These are phyloP conservation scores for Talaromyces verruculosus DNA, from an alignment of 2,329 filamentous ascomycete genomes.

Conservation along the genomic window DNA sequence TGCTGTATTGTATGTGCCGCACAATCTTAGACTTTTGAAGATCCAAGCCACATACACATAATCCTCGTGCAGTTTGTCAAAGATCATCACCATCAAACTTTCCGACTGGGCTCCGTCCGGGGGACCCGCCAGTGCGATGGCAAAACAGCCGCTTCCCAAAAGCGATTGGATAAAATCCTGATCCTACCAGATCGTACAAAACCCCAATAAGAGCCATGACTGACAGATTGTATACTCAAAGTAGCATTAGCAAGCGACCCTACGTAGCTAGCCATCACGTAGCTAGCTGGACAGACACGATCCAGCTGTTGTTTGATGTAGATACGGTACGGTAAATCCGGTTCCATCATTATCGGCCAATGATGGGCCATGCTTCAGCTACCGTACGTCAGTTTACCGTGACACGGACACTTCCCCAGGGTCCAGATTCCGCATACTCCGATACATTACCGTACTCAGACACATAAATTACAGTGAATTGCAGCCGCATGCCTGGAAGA, in stretches of 20 bases:
- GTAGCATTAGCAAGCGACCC: neutral
- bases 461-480: neutral
- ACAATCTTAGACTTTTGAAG: neutral
- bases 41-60: constrained; percentile 5
- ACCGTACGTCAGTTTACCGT: neutral
- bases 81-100: constrained; percentile 9
- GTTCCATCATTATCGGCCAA: neutral
- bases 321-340: neutral
- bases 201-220: neutral
- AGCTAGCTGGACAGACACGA: no score
- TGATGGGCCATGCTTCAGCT: neutral
- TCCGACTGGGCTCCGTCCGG: constrained; percentile 3
- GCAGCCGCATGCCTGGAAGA: neutral
- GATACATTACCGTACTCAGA: neutral
- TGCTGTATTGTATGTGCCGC: neutral
- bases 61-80: constrained; percentile 2
- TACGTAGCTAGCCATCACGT: neutral
- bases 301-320: no score
- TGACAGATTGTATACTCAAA: neutral
- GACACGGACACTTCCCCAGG: neutral
- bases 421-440: neutral
- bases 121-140: constrained; percentile 5
- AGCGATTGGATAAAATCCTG: neutral
- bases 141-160: constrained; percentile 2
- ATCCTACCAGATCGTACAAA: neutral